These are phyloP conservation scores for Salix caprea DNA, from an alignment of 345 rosid genomes.

Conservation along the genomic window DNA sequence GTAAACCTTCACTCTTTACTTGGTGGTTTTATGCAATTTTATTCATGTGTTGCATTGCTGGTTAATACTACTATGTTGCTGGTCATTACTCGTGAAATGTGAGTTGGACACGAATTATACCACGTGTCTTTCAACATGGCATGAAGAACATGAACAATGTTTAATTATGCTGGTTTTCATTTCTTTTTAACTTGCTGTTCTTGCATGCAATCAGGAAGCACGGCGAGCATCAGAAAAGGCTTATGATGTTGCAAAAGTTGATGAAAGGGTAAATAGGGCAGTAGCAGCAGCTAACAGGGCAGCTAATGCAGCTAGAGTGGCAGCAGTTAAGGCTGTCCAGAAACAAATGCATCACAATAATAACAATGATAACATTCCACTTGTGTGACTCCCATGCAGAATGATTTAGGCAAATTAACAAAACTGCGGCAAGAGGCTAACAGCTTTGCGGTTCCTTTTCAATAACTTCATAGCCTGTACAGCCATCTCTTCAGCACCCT, in stretches of 20 bases:
- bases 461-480: background rate
- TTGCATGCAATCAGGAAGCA: constrained; percentile 60
- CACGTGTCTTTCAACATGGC: background rate
- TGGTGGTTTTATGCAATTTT: background rate
- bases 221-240: constrained; percentile 76
- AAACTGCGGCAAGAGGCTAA: constrained; percentile 7
- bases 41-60: background rate
- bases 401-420: constrained; percentile 4
- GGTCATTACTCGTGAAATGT: background rate
- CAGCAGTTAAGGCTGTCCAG: constrained; percentile 79
- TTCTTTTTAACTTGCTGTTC: background rate
- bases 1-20: constrained; percentile 20
- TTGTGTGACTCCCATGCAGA: constrained; percentile 25
- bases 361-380: constrained; percentile 43
- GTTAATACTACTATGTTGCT: background rate
- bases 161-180: background rate
- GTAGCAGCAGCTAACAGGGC: constrained; percentile 84
- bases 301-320: constrained; percentile 89
- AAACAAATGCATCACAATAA: constrained; percentile 56
- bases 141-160: background rate
- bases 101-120: background rate
- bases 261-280: constrained; percentile 82
- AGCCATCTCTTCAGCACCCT: constrained; percentile 17
- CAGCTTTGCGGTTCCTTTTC: constrained; percentile 11
- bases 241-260: constrained; percentile 82